Evolutionary conservation across 352 stramenopile species (phyloP).

Genomic region (Pythium pyrilobum): DNA sequence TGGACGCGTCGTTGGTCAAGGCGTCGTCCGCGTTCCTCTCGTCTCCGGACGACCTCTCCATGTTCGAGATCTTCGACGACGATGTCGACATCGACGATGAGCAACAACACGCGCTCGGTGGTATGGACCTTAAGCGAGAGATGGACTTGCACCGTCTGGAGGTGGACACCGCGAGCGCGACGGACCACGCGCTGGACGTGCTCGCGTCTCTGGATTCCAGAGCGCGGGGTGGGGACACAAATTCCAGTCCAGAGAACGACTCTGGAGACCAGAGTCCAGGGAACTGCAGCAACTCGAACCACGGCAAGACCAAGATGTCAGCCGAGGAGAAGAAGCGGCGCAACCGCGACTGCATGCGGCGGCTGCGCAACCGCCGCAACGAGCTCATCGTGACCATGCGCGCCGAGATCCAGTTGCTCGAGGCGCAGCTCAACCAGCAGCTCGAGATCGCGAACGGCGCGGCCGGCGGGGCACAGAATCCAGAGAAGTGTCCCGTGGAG

Average conservation of each 20-base stretch:
- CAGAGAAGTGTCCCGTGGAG: background rate
- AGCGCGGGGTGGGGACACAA: too few relatives aligned
- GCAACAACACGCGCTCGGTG: too few relatives aligned
- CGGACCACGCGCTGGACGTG: background rate
- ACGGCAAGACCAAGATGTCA: slow-evolving; percentile 10
- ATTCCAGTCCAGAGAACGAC: background rate
- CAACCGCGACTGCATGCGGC: slow-evolving; percentile 25
- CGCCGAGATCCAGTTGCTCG: slow-evolving; percentile 12
- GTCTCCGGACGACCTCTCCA: slow-evolving; percentile 7
- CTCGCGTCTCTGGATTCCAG: slow-evolving; percentile 5
- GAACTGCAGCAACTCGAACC: background rate
- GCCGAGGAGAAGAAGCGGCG: slow-evolving; percentile 22
- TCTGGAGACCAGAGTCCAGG: background rate
- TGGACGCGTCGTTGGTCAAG: background rate
- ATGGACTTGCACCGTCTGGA: too few relatives aligned
- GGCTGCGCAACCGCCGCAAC: slow-evolving; percentile 15
- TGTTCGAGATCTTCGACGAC: slow-evolving; percentile 11
- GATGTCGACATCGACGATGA: background rate
- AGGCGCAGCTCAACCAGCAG: slow-evolving; percentile 9
- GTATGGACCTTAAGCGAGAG: background rate
- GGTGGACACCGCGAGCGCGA: too few relatives aligned
- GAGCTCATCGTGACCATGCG: slow-evolving; percentile 12
- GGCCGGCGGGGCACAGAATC: background rate
- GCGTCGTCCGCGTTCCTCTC: background rate
- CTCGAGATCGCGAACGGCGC: background rate